Conservation (phyloP, 345 rosid species). For the Corchorus olitorius region DNA sequence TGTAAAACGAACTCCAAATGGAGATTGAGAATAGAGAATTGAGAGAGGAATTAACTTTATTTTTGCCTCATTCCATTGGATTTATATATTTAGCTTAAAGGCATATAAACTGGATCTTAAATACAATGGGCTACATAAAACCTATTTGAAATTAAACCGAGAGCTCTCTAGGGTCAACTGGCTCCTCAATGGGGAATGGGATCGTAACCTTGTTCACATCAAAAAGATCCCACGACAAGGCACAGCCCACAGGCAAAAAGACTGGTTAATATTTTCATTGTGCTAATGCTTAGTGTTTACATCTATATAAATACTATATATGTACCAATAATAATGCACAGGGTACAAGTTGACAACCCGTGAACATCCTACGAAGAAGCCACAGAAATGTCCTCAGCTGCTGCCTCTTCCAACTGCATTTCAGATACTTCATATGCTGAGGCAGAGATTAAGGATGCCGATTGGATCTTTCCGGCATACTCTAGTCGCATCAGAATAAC, state of each 20-base stretch:
- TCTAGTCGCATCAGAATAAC: conserved; percentile 94
- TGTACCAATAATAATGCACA: not conserved
- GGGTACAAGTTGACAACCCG: not conserved
- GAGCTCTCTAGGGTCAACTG: no score
- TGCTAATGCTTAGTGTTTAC: not conserved
- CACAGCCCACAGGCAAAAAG: not conserved
- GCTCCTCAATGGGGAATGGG: no score
- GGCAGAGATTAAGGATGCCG: conserved; percentile 79
- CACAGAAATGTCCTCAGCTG: conserved; percentile 5
- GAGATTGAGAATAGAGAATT: no score
- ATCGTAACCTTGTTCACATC: no score
- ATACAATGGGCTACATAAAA: no score
- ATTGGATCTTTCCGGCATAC: conserved; percentile 86
- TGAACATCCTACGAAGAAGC: not conserved
- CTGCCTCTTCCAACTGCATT: not conserved
- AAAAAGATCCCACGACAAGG: no score
- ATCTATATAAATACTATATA: not conserved
- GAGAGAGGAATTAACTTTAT: no score
- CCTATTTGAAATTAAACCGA: no score
- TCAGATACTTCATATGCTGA: conserved; percentile 45
- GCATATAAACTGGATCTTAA: no score
- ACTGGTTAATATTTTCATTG: not conserved
- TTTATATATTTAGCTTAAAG: no score
- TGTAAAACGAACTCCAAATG: no score
- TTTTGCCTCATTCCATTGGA: no score